Percentiles rank a stretch among this genome's conserved stretches.
phyloP scores from a whole-genome alignment of 2,329 filamentous ascomycete genomes.

The Ophiostoma ips region DNA sequence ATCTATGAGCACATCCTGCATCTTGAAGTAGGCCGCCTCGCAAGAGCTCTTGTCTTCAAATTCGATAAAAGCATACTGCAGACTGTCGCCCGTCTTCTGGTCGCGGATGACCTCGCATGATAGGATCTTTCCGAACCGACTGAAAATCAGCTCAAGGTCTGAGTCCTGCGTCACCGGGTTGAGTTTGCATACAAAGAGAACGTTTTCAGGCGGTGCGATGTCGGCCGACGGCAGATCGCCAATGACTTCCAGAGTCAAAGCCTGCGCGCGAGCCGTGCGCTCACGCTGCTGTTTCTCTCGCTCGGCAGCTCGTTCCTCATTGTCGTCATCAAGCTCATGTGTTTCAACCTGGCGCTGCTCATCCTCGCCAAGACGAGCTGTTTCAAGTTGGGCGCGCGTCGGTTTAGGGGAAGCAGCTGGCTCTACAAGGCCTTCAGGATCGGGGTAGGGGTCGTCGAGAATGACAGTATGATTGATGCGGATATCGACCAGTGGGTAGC shows the following conservation, averaged over 20 bases:
- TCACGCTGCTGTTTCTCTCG: constrained; percentile 69
- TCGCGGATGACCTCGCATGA: constrained; percentile 95
- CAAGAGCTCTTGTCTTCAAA: constrained; percentile 87
- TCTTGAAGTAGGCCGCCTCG: constrained; percentile 94
- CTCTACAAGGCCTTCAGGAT: constrained; percentile 62
- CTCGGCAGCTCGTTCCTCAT: constrained; percentile 50
- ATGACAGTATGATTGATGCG: constrained; percentile 85
- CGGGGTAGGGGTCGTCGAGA: constrained; percentile 81
- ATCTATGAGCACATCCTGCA: constrained; percentile 94
- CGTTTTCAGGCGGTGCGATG: constrained; percentile 92
- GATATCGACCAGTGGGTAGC: constrained; percentile 84
- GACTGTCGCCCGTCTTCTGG: constrained; percentile 80
- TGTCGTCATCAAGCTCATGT: constrained; percentile 40
- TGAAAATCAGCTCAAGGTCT: constrained; percentile 91
- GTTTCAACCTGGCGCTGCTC: constrained; percentile 60
- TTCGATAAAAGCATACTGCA: constrained; percentile 97
- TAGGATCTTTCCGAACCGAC: constrained; percentile 85
- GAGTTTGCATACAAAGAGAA: constrained; percentile 95
- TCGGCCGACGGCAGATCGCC: constrained; percentile 95
- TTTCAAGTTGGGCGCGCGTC: constrained; percentile 72
- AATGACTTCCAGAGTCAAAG: constrained; percentile 92
- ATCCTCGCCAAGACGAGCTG: constrained; percentile 70
- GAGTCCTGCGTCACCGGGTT: constrained; percentile 94
- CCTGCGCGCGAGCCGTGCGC: constrained; percentile 83
- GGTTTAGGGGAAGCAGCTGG: constrained; percentile 71